Evolutionary conservation across 2,329 filamentous ascomycete genomes (phyloP).

Genomic region (Fusarium nurragi): DNA sequence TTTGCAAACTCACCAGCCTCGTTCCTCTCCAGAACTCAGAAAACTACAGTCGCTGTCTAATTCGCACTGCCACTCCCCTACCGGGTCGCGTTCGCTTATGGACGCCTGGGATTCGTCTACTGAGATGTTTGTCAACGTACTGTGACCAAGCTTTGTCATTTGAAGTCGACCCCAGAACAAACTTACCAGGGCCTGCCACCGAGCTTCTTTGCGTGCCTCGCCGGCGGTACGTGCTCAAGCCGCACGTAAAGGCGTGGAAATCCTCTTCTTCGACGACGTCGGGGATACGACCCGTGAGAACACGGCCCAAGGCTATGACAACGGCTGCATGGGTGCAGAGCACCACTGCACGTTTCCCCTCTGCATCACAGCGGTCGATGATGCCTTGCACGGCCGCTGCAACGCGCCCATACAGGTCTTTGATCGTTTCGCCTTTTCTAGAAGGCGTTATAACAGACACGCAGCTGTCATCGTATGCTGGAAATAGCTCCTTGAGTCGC

Average conservation of each 20-base stretch:
- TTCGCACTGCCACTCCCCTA: constrained; percentile 82
- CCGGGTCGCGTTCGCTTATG: constrained; percentile 34
- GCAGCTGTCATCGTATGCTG: constrained; percentile 67
- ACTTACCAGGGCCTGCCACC: constrained; percentile 24
- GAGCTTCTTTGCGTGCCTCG: constrained; percentile 24
- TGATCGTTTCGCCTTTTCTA: constrained; percentile 78
- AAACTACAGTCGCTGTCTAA: constrained; percentile 88
- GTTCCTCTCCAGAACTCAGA: constrained; percentile 80
- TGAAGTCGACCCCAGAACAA: constrained; percentile 15
- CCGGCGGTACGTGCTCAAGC: constrained; percentile 72
- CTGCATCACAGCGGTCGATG: constrained; percentile 76
- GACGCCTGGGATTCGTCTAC: constrained; percentile 16
- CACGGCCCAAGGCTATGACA: constrained; percentile 85
- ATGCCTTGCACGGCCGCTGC: constrained; percentile 75
- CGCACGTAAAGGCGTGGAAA: constrained; percentile 86
- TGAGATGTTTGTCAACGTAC: constrained; percentile 23
- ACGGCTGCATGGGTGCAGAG: constrained; percentile 91
- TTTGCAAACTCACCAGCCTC: constrained; percentile 76
- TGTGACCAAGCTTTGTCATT: constrained; percentile 6
- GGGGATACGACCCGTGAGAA: constrained; percentile 81
- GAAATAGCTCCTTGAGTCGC: constrained; percentile 74
- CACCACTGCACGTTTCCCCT: constrained; percentile 75
- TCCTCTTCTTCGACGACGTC: constrained; percentile 77
- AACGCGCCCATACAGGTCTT: constrained; percentile 81
- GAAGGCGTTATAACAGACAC: constrained; percentile 73